Conservation (phyloP, 2,329 filamentous ascomycete species). For the Pseudogymnoascus sp. region DNA sequence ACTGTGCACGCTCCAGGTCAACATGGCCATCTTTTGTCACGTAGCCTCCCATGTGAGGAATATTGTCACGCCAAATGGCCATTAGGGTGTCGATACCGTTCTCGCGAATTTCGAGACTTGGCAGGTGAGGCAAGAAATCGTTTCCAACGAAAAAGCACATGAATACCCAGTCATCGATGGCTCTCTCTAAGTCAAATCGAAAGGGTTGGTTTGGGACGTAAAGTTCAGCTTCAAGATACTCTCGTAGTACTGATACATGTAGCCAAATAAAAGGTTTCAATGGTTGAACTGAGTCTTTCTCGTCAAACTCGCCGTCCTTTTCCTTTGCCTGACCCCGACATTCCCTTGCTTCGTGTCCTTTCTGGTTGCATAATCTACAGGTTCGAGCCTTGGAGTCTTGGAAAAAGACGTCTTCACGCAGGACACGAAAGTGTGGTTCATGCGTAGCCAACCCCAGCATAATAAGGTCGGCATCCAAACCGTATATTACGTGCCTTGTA, state of each 20-base stretch:
- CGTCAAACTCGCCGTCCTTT: conserved; percentile 70
- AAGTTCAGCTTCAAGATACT: conserved; percentile 88
- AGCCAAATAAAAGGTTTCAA: conserved; percentile 98
- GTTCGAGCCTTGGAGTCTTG: conserved; percentile 74
- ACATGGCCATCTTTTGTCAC: conserved; percentile 92
- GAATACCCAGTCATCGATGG: conserved; percentile 96
- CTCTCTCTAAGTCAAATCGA: conserved; percentile 84
- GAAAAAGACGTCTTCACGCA: conserved; percentile 93
- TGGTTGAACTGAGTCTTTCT: conserved; percentile 61
- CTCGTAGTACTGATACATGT: conserved; percentile 80
- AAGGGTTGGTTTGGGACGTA: conserved; percentile 75
- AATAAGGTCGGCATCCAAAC: conserved; percentile 93
- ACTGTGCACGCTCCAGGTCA: conserved; percentile 75
- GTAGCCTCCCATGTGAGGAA: conserved; percentile 88
- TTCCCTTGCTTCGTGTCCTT: conserved; percentile 79
- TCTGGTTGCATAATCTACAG: conserved; percentile 85
- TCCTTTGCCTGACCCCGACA: conserved; percentile 73
- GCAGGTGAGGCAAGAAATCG: conserved; percentile 93
- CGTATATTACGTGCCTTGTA: conserved; percentile 95
- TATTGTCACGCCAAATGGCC: conserved; percentile 91
- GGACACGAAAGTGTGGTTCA: conserved; percentile 90
- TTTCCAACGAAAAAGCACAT: conserved; percentile 99
- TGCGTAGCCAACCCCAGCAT: conserved; percentile 97
- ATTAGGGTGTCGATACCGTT: conserved; percentile 95
- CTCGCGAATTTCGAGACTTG: conserved; percentile 94